Evolutionary conservation across 345 rosid species (phyloP), one percentile per base, ranked within the genome.

Genomic region (Hibiscus syriacus): DNA sequence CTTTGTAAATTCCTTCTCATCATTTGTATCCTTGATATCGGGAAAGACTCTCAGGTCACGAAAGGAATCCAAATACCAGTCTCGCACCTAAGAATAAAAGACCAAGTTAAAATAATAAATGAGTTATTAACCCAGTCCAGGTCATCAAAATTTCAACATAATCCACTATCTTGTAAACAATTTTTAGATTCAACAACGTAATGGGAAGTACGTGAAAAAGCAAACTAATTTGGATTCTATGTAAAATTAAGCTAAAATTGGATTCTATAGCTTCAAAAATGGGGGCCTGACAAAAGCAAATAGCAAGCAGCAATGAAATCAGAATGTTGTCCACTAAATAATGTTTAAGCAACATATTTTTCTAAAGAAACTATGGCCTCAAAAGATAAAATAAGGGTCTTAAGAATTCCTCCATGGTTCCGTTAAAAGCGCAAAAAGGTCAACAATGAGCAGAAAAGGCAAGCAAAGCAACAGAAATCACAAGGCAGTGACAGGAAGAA

Each of bases 51-150:
- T 88, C 78, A 95, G 39, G 49, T 95, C 98, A 25, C 98, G 90
- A 73, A 89, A 95, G 17, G 99, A 95, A 69, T 95, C 98, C 86
- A 95, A 64, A 79, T 95, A 95, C 99, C 99, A 95, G 72, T 95
- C 98, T 55, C 99, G 83, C 64, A 95, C 98, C 99, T 95, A 69
- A 26, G 62, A 56, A 29, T 27, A n/a, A n/a, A n/a, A n/a, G n/a
- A n/a, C n/a, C n/a, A n/a, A n/a, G n/a, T n/a, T n/a, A n/a, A n/a
- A n/a, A n/a, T n/a, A n/a, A n/a, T n/a, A 30, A 11, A 43, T 38
- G 16, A n/a, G 39, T 26, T 9, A 41, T 23, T 14, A 29, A 20
- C 12, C 8, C 4, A 55, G 1, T n/a, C 39, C 41, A 2, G 41
- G 41, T 38, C 41, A 30, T 55, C 55, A 25, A 57, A 20, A 46